These are phyloP conservation scores for Melaleuca quinquenervia DNA, from an alignment of 345 rosid genomes.

Conservation along the genomic window DNA sequence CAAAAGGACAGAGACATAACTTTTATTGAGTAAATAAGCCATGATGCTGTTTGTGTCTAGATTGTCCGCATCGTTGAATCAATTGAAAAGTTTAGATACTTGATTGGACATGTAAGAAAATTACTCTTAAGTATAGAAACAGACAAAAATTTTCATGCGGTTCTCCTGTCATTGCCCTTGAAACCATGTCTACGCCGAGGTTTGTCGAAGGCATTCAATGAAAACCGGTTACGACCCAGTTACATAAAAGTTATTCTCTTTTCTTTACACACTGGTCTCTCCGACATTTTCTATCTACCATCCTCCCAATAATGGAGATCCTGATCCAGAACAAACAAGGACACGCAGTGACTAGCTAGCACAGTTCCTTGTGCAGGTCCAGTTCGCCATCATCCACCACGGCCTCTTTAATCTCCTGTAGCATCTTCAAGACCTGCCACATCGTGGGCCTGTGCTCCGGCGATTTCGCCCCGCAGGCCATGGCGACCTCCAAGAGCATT, in stretches of 20 bases:
- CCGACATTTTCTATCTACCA: background rate
- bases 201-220: background rate
- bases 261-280: background rate
- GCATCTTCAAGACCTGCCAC: constrained; percentile 96
- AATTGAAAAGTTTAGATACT: background rate
- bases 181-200: background rate
- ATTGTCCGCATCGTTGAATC: background rate
- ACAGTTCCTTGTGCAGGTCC: constrained; percentile 18
- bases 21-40: no score
- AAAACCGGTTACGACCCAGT: background rate
- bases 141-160: background rate
- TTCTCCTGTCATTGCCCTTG: background rate
- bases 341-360: background rate
- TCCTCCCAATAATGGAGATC: background rate
- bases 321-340: background rate
- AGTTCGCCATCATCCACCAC: constrained; percentile 48
- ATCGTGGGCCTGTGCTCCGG: constrained; percentile 91
- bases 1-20: no score
- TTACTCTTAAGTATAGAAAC: background rate
- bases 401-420: constrained; percentile 77
- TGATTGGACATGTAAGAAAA: background rate
- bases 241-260: background rate
- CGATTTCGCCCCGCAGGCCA: constrained; percentile 46
- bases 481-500: constrained; percentile 75
- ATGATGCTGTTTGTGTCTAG: background rate